Evolutionary conservation across 352 stramenopile genomes (phyloP).

Genomic region (Globisporangium viniferum): DNA sequence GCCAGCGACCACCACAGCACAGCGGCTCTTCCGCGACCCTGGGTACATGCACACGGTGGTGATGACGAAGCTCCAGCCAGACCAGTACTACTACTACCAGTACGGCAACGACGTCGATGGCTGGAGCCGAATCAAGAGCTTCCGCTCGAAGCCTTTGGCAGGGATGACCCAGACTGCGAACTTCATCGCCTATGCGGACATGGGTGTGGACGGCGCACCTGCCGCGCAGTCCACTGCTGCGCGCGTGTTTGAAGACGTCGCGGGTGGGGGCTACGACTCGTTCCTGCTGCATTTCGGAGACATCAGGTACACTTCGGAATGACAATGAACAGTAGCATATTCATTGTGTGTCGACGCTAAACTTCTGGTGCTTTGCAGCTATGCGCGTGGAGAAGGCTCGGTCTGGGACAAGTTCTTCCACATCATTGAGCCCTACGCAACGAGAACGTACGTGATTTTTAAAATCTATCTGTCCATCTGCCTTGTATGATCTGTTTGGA

Average conservation of each 20-base stretch:
- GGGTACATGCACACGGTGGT: conserved; percentile 66
- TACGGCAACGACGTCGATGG: conserved; percentile 50
- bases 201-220: conserved; percentile 62
- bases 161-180: not conserved
- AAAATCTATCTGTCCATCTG: not conserved
- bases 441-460: conserved; percentile 39
- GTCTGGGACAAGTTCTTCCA: conserved; percentile 79
- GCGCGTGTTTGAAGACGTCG: conserved; percentile 55
- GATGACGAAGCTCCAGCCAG: conserved; percentile 37
- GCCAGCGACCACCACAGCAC: conserved; percentile 31
- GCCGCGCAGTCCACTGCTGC: conserved; percentile 53
- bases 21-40: conserved; percentile 54
- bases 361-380: conserved; percentile 25
- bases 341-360: too few relatives aligned
- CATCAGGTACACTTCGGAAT: conserved; percentile 40
- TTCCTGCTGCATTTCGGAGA: conserved; percentile 79
- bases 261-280: conserved; percentile 47
- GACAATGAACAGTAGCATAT: not conserved
- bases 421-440: conserved; percentile 64
- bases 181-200: conserved; percentile 82
- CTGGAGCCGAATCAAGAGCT: too few relatives aligned
- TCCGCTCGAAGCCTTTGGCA: too few relatives aligned
- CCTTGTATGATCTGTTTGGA: not conserved
- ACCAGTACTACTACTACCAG: conserved; percentile 58
- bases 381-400: conserved; percentile 51